Conservation (phyloP, 805 yeast species). For the Wickerhamomyces canadensis region DNA sequence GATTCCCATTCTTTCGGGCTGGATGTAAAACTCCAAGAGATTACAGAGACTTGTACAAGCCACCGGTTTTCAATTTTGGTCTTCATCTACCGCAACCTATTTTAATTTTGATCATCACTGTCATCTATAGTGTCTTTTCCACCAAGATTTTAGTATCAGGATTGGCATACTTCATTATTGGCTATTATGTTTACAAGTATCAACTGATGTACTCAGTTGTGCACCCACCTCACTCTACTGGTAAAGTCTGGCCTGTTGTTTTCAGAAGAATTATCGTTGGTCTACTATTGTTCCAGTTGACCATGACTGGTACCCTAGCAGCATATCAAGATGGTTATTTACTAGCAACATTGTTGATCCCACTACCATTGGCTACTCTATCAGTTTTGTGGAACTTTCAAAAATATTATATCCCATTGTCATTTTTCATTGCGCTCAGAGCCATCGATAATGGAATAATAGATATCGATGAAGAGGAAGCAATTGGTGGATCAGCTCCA, state of each 20-base stretch:
- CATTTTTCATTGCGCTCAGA: constrained; percentile 80
- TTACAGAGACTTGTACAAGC: constrained; percentile 65
- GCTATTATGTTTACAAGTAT: constrained; percentile 86
- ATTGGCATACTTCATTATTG: constrained; percentile 72
- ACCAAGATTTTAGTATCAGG: constrained; percentile 85
- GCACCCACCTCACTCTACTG: constrained; percentile 95
- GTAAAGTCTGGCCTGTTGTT: constrained; percentile 91
- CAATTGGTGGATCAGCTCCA: constrained; percentile 2
- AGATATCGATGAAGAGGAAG: constrained; percentile 19
- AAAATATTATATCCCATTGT: constrained; percentile 71
- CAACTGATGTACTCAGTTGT: constrained; percentile 86
- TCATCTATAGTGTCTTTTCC: constrained; percentile 85
- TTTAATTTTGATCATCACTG: constrained; percentile 74
- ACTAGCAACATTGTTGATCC: constrained; percentile 65
- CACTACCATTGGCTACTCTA: constrained; percentile 67
- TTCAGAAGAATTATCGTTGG: constrained; percentile 81
- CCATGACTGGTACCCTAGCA: constrained; percentile 88
- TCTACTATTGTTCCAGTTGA: constrained; percentile 74
- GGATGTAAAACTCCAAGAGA: constrained; percentile 81
- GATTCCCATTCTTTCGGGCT: constrained; percentile 62
- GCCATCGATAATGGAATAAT: constrained; percentile 54
- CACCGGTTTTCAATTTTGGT: constrained; percentile 92
- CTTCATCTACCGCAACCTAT: constrained; percentile 88
- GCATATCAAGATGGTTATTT: constrained; percentile 72
- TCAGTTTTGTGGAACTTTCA: constrained; percentile 76